Base-by-base conservation (phyloP, 495 filamentous ascomycete genomes). In the Chaetomidium leptoderma region DNA sequence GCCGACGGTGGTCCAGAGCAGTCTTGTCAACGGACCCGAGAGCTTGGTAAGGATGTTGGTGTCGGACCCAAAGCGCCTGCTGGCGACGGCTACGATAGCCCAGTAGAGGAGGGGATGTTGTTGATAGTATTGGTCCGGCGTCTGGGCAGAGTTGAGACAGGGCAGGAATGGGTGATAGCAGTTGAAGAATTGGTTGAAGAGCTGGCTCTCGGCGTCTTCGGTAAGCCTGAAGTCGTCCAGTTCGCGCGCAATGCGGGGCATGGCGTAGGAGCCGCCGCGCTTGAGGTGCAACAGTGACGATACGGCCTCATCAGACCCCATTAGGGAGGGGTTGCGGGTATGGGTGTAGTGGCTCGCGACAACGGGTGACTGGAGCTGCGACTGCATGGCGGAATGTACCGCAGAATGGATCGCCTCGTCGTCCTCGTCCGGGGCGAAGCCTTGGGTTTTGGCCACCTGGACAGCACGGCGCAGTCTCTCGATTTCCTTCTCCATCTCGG, bases 401-500 rank as follows among this genome's bases (percentile, higher is more conserved):
- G 40, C 53, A 8, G 53, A 56, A 17, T 37, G 23, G 9, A 30
- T 42, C 6, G 53, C 51, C 23, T 70, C 75, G 72, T 78, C 67
- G 60, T 82, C 60, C 58, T 86, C 74, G 57, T 85, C 66, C 47
- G 79, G 39, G 57, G 66, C 68, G 55, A 71, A 85, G 54, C 72
- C 79, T 60, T 76, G 81, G 39, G 65, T 63, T 70, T 73, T 75
- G 53, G 77, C 80, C 58, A 65, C 66, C 48, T 76, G 69, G 46
- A 81, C 73, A 59, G 70, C 78, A 29, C 70, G 72, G 43, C 74
- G 73, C 53, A 77, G 68, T 54, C 73, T 75, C 47, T 86, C 85
- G 62, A 90, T 85, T 75, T 90, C 85, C 73, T 87, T 89, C 68
- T 93, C 91, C 90, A 95, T 95, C 71, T 95, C 91, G 45, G 89